Base-by-base conservation (phyloP, 2,329 filamentous ascomycete species). In the Stachybotrys echinatus region DNA sequence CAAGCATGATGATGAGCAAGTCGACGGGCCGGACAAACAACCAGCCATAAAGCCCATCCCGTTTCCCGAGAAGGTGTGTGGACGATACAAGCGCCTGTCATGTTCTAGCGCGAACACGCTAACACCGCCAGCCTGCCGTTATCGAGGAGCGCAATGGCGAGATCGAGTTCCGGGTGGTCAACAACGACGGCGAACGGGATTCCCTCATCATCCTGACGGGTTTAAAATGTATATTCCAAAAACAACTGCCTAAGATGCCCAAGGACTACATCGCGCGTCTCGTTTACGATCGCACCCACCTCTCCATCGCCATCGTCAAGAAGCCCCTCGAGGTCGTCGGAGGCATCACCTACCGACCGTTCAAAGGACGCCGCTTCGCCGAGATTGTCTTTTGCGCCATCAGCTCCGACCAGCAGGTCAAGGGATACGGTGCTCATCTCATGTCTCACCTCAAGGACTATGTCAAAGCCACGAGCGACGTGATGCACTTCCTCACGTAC, bases 381-480 rank as follows among this genome's bases (percentile, higher is more conserved):
- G 94, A 99, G 72, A 99, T 99, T 60, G 94, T 99, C 51, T 99
- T 99, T 65, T 99, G 92, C 67, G 94, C 94, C 58, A 95, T 99
- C 61, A 95, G 89, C 49, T 96, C 90, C 1, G 94, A 97, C 64
- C 94, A 99, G 69, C 94, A 99, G 70, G 94, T 99, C 59, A 99
- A 97, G 71, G 94, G 94, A 31, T 99, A 99, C 65, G 94, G 94
- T 55, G 92, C 94, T 12, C 92, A 97, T 75, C 77, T 99, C 19
- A 99, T 99, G 94, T 92, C 89, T 2, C 94, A 99, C 66, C 74
- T 99, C 43, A 99, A 99, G 69, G 87, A 99, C 73, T 99, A 96
- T 61, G 94, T 99, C 67, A 96, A 96, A 69, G 92, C 92, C 6
- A 96, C 92, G 1, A 95, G 89, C 48, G 86, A 92, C 57, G 92